These are phyloP conservation scores for Ustilago hordei DNA, from an alignment of 1,284 basidiomycete species.

Conservation along the genomic window DNA sequence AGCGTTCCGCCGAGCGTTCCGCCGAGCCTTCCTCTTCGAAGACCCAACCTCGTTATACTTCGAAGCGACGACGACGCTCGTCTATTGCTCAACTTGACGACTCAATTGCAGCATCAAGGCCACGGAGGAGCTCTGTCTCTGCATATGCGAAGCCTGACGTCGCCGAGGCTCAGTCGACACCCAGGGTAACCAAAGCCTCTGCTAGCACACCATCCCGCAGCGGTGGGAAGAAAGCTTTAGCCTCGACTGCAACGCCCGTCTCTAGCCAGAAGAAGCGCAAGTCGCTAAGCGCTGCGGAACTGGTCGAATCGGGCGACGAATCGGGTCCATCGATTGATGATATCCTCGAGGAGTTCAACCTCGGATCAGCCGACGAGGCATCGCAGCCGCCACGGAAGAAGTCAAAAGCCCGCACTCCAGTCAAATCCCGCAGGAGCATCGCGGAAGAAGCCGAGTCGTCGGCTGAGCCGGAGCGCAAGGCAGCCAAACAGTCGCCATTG, in stretches of 20 bases:
- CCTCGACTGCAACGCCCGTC: slow-evolving; percentile 7
- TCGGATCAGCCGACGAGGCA: not conserved
- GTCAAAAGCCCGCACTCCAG: slow-evolving; percentile 3
- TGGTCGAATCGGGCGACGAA: slow-evolving; percentile 9
- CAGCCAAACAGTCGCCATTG: slow-evolving; percentile 4
- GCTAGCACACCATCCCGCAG: slow-evolving; percentile 8
- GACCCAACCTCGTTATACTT: not conserved
- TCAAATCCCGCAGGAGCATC: slow-evolving; percentile 2
- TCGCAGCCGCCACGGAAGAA: slow-evolving; percentile 38
- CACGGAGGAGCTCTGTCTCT: slow-evolving; percentile 21
- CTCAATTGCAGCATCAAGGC: slow-evolving; percentile 24
- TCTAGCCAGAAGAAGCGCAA: slow-evolving; percentile 29
- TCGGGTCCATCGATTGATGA: slow-evolving; percentile 12
- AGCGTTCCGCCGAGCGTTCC: slow-evolving; percentile 10
- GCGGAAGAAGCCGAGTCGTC: slow-evolving; percentile 6
- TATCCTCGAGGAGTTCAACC: slow-evolving; percentile 19
- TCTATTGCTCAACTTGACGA: slow-evolving; percentile 5
- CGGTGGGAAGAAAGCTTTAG: slow-evolving; percentile 1
- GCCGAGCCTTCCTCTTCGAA: slow-evolving; percentile 10
- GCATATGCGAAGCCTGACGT: slow-evolving; percentile 5
- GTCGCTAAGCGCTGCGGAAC: not conserved
- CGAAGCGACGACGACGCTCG: slow-evolving; percentile 21
- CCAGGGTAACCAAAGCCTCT: slow-evolving; percentile 10
- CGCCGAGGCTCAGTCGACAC: not conserved
- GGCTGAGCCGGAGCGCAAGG: slow-evolving; percentile 7